Evolutionary conservation across 78 protist genomes (phyloP).

Genomic region (slime mould (Dictyostelium discoideum)): dicty_2.7 NC_007091.3:3973501-3974000

Average conservation of each 20-base stretch:
- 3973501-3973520: no score
- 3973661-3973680: slow-evolving; percentile 37
- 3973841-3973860: slow-evolving; percentile 35
- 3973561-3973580: slow-evolving; percentile 15
- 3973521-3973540: no score
- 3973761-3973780: slow-evolving; percentile 42
- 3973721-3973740: slow-evolving; percentile 26
- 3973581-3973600: slow-evolving; percentile 11
- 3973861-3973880: not conserved
- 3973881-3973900: not conserved
- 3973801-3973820: slow-evolving; percentile 43
- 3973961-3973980: slow-evolving; percentile 50
- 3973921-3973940: slow-evolving; percentile 43
- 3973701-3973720: slow-evolving; percentile 31
- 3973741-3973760: not conserved
- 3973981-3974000: slow-evolving; percentile 13
- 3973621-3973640: slow-evolving; percentile 16
- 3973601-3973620: not conserved
- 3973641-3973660: slow-evolving; percentile 19
- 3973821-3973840: slow-evolving; percentile 76
- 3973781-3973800: slow-evolving; percentile 26
- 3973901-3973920: not conserved
- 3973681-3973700: slow-evolving; percentile 32
- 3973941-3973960: slow-evolving; percentile 67
- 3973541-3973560: slow-evolving; percentile 32